Evolutionary conservation across 345 rosid species (phyloP).

Genomic region (Bruguiera gymnorhiza): DNA sequence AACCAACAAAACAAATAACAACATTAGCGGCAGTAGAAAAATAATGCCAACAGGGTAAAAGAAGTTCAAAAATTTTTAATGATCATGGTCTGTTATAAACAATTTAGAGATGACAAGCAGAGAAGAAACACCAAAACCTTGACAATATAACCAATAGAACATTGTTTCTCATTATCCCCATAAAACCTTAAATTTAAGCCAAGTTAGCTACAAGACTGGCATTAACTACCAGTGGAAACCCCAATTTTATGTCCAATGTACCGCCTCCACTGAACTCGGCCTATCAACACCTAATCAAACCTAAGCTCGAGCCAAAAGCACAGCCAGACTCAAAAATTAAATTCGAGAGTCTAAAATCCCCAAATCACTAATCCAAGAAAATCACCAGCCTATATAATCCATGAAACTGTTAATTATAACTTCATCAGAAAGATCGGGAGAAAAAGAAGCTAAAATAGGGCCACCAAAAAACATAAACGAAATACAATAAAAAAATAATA

Average conservation of each 20-base stretch:
- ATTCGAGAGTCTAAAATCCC: not conserved
- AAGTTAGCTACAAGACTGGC: not conserved
- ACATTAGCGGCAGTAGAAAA: conserved; percentile 19
- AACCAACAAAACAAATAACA: conserved; percentile 29
- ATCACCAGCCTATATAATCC: conserved; percentile 12
- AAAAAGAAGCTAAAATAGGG: not conserved
- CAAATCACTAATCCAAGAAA: conserved; percentile 16
- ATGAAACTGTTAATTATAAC: conserved; percentile 9
- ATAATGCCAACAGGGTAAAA: not conserved
- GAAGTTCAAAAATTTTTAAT: not conserved
- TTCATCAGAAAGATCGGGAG: conserved; percentile 27
- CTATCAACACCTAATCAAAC: conserved; percentile 13
- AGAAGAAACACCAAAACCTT: not conserved
- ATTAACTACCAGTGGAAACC: not conserved
- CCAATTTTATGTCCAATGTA: not conserved
- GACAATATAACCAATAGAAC: not conserved
- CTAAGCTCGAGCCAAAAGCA: conserved; percentile 5
- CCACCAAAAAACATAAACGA: not conserved
- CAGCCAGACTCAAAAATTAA: too few species aligned
- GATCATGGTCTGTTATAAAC: not conserved
- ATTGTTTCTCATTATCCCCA: not conserved
- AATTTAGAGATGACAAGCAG: not conserved
- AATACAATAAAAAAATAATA: too few species aligned
- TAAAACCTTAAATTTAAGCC: not conserved
- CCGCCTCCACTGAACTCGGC: not conserved